These are phyloP conservation scores for Lobosporangium transversale DNA, from an alignment of 192 early-diverging fungal genomes.

Conservation along the genomic window DNA sequence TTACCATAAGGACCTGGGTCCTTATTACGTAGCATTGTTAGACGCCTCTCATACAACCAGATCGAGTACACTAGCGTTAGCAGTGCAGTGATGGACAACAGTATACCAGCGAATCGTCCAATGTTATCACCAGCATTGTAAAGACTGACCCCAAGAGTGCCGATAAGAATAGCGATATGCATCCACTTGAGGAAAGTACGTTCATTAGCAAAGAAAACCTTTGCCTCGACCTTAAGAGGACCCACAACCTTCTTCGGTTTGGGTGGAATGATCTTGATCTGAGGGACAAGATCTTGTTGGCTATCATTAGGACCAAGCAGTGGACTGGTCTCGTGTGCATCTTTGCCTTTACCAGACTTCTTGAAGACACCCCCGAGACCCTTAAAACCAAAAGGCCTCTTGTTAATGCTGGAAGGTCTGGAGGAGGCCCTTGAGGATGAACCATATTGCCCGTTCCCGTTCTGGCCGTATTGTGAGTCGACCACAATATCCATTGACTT, in stretches of 20 bases:
- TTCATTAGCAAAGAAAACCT: conserved; percentile 90
- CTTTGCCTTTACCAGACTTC: conserved; percentile 26
- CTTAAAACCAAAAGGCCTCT: conserved; percentile 45
- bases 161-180: conserved; percentile 77
- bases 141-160: conserved; percentile 73
- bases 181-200: conserved; percentile 87
- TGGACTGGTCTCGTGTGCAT: conserved; percentile 26
- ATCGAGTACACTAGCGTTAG: conserved; percentile 77
- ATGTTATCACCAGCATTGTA: conserved; percentile 80
- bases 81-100: conserved; percentile 77
- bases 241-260: conserved; percentile 59
- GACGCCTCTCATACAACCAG: conserved; percentile 75
- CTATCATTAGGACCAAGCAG: conserved; percentile 38
- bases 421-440: conserved; percentile 13
- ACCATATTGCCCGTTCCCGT: conserved; percentile 17
- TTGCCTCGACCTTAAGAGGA: conserved; percentile 81
- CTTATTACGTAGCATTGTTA: conserved; percentile 70
- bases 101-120: conserved; percentile 73
- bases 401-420: conserved; percentile 26
- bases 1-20: conserved; percentile 65
- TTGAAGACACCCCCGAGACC: conserved; percentile 45
- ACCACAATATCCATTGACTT: conserved; percentile 46
- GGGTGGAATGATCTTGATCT: conserved; percentile 49
- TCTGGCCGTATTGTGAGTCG: conserved; percentile 32
- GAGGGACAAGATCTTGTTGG: conserved; percentile 17